Base-by-base conservation (phyloP, 148 eudicot species). In the Fagopyrum tataricum region DNA sequence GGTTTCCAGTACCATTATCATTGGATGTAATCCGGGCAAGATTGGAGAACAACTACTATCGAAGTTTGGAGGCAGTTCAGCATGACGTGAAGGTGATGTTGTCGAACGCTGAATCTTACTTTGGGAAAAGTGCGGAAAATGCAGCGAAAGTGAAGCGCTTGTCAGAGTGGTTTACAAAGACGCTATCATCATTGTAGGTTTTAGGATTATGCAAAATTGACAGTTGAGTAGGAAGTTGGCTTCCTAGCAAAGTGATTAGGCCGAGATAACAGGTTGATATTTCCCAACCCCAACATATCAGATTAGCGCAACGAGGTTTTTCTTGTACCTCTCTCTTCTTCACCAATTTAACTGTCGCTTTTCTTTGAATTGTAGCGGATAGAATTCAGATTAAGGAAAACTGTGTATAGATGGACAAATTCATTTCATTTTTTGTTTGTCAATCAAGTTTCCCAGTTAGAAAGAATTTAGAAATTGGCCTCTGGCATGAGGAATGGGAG, bases 1-100 rank as follows among this genome's bases (percentile, higher is more conserved):
- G 98, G 87, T 95, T 90, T 83, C 93, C 96, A 4, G 97, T 90
- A 42, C 96, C 98, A 17, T 69, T 95, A 66, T 85, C 96, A 26
- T 79, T 95, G 69, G 97, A 95, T 71, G 82, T 88, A 51, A 91
- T 95, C 84, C 89, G 80, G 68, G 75, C 82, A 3, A 90, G 98
- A 76, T 82, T 95, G 68, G 93, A 90, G 80, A 95, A 86, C 74
- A 90, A 85, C 66, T 95, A 95, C 76, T 95, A 95, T 76, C 84
- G 98, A 72, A 86, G 88, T 67, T 66, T 87, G 67, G 97, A 90
- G 72, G 93, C 97, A 4, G 24, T 91, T 83, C 84, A 81, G 84
- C 97, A 95, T 77, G 98, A 95, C 75, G 72, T 84, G 47, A 77
- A 79, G 5, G 87, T 88, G 49, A 76, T 90, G 93, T 73, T 90